Evolutionary conservation across 2,329 filamentous ascomycete genomes (phyloP).

Genomic region (Sporothrix luriei): DNA sequence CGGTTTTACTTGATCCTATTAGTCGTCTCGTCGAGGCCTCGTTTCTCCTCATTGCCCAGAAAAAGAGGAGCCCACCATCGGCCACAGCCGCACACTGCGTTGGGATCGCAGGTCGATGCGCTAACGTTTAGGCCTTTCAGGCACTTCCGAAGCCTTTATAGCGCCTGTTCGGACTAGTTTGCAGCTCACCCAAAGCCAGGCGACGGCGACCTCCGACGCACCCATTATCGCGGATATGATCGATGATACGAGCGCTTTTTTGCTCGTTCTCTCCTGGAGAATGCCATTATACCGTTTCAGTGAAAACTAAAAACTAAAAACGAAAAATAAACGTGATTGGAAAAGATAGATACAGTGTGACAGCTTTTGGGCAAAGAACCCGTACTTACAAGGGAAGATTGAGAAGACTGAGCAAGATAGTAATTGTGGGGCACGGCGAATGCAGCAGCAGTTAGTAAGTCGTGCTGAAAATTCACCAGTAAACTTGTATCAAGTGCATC

Average conservation of each 20-base stretch:
- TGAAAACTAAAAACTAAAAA: too few species aligned
- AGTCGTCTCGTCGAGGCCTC: neutral
- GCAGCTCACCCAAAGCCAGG: neutral
- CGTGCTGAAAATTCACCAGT: slow-evolving; percentile 8
- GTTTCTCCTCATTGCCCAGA: neutral
- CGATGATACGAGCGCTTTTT: too few species aligned
- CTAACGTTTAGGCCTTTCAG: neutral
- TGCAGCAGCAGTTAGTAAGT: slow-evolving; percentile 18
- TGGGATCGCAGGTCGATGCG: slow-evolving; percentile 9
- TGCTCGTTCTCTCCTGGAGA: too few species aligned
- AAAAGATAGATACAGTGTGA: too few species aligned
- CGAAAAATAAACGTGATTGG: too few species aligned
- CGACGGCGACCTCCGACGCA: slow-evolving; percentile 28
- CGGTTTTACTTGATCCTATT: neutral
- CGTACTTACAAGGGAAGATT: too few species aligned
- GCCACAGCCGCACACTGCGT: slow-evolving; percentile 4
- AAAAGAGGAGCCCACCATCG: neutral
- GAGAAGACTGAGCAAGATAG: neutral
- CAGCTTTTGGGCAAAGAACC: too few species aligned
- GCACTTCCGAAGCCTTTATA: neutral
- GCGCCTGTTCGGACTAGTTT: neutral
- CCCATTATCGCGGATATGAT: neutral
- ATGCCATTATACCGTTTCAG: neutral
- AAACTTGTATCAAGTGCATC: neutral
- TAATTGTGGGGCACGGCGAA: slow-evolving; percentile 21